Evolutionary conservation across 257 asterid genomes (phyloP).

Genomic region (Capsicum chinense): DNA sequence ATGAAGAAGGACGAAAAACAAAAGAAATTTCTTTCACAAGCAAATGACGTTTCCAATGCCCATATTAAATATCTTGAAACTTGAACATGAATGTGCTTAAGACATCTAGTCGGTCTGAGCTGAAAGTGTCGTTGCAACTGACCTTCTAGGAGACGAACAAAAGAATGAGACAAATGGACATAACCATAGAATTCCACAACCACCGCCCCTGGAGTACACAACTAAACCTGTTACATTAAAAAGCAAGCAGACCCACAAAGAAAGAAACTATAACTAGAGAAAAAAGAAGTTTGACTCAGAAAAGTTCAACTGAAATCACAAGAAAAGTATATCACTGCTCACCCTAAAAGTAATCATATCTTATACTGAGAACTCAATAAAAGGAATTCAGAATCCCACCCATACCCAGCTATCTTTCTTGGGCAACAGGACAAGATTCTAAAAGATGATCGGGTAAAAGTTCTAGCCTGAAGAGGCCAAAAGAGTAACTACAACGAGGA

Average conservation of each 20-base stretch:
- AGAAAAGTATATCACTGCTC: not conserved
- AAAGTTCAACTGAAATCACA: not conserved
- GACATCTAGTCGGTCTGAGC: not conserved
- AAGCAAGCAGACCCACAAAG: not conserved
- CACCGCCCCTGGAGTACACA: not conserved
- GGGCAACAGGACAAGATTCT: not conserved
- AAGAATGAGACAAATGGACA: conserved; percentile 14
- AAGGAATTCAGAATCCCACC: not conserved
- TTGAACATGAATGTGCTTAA: not conserved
- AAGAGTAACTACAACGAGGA: not conserved
- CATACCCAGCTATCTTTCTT: conserved; percentile 4
- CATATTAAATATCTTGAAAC: not conserved
- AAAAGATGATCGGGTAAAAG: not conserved
- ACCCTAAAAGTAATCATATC: not conserved
- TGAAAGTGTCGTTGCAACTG: not conserved
- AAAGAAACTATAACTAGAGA: not conserved
- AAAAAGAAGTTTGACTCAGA: not conserved
- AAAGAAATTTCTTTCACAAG: not conserved
- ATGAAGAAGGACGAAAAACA: not conserved
- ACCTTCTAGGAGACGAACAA: not conserved
- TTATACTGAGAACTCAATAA: not conserved
- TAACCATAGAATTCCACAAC: not conserved
- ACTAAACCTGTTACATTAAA: not conserved
- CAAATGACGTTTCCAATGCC: not conserved
- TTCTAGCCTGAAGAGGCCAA: not conserved